Evolutionary conservation across 2,329 filamentous ascomycete species (phyloP), one percentile per base, ranked within the genome.

Genomic region (Torrubiellomyces zombiae): DNA sequence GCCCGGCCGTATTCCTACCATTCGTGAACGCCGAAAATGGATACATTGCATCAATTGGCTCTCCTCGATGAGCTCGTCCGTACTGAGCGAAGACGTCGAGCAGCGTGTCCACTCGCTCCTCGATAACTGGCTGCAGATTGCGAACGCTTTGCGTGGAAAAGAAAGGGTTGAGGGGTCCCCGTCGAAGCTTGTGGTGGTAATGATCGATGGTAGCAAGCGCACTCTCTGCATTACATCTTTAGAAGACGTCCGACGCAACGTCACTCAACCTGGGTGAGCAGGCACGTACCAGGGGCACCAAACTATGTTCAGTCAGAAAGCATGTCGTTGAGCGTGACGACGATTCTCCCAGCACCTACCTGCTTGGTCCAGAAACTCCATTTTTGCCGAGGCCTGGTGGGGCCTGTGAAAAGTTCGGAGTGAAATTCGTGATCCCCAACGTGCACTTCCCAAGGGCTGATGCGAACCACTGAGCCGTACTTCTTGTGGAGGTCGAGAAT

Each of bases 391-490:
- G 37, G 39, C 18, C 38, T 32, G 23, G 34, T 41, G 4, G 43
- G 34, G 15, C 41, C 39, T 9, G 47, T 38, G 32, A 51, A 56
- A 14, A 58, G 33, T 21, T 52, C 50, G 22, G 52, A 42, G 30
- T 50, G 46, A 34, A 57, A 55, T 24, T 46, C 44, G 18, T 44
- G 44, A 27, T 52, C 42, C 28, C 36, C 37, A 16, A 56, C 44
- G 29, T 56, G 39, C 13, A 58, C 38, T 30, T 57, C 55, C 38
- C 47, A 47, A 2, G 51, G 51, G 29, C 39, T 49, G 32, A 54
- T 54, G 18, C 53, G 48, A 22, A 54, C 38, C 20, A 56, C 50
- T 6, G 45, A 42, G 5, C 56, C 56, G 28, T 58, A 60, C 32
- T 39, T 33, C 23, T 50, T 35, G 34, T 60, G 56, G 35, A 60